These are phyloP conservation scores for Beta lomatogona DNA, from an alignment of 179 eudicot species.

Conservation along the genomic window DNA sequence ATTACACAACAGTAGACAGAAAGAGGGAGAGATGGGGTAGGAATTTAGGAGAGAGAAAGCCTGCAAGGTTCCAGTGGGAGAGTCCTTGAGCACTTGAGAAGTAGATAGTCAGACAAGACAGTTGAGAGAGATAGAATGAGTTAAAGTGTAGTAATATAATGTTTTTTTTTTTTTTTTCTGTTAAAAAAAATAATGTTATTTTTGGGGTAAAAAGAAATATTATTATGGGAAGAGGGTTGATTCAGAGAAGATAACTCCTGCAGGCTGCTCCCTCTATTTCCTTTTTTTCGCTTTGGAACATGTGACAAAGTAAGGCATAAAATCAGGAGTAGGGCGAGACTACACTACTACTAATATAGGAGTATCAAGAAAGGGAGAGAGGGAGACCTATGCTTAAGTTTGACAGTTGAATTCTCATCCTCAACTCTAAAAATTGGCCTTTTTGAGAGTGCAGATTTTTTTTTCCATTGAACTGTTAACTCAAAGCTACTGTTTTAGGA, in stretches of 20 bases:
- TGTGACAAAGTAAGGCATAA: constrained; percentile 10
- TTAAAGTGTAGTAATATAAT: background rate
- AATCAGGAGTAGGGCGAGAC: background rate
- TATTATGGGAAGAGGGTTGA: constrained; percentile 1
- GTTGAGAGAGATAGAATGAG: constrained; percentile 28
- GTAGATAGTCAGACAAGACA: constrained; percentile 52
- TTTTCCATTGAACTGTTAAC: background rate
- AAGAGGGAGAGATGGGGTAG: background rate
- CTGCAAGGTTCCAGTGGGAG: constrained; percentile 27
- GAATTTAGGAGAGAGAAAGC: constrained; percentile 13
- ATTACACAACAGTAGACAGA: constrained; percentile 8
- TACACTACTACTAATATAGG: background rate
- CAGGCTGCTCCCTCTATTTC: constrained; percentile 31
- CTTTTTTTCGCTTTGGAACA: constrained; percentile 26
- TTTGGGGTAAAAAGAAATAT: background rate
- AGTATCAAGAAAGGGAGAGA: background rate
- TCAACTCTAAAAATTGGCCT: background rate
- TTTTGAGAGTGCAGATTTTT: background rate
- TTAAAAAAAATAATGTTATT: no score
- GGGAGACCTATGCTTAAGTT: constrained; percentile 5
- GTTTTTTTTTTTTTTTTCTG: background rate
- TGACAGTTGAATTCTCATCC: background rate
- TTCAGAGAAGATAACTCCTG: constrained; percentile 33
- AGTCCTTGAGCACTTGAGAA: constrained; percentile 34
- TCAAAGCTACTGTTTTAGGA: background rate